These are phyloP conservation scores for Chlamydomonas incerta DNA, from an alignment of 139 green algal species.

Conservation along the genomic window DNA sequence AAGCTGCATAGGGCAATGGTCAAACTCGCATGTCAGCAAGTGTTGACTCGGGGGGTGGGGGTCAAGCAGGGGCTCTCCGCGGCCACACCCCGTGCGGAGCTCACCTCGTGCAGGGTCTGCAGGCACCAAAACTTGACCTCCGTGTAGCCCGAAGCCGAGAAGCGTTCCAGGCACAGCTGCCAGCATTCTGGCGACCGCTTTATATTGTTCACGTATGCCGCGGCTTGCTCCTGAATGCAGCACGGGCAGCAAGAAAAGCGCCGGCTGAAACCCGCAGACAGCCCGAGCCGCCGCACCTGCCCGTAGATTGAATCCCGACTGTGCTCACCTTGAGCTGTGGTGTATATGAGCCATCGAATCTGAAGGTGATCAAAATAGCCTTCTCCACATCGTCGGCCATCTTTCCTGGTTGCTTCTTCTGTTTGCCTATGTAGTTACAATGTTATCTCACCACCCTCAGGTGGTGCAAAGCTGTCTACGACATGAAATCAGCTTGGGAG, in stretches of 20 bases:
- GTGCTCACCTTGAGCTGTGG: constrained; percentile 46
- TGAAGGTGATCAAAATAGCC: constrained; percentile 91
- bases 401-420: background rate
- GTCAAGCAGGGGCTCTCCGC: background rate
- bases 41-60: no score
- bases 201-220: constrained; percentile 71
- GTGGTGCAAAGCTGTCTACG: background rate
- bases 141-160: constrained; percentile 68
- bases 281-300: no score
- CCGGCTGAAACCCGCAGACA: no score
- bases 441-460: background rate
- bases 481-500: background rate
- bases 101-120: constrained; percentile 89
- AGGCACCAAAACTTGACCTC: constrained; percentile 99
- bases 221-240: constrained; percentile 71
- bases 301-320: background rate
- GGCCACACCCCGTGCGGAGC: no score
- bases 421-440: background rate
- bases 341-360: constrained; percentile 74
- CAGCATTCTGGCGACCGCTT: constrained; percentile 73
- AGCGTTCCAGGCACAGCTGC: constrained; percentile 84
- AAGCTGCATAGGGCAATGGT: constrained; percentile 28
- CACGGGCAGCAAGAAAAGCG: background rate
- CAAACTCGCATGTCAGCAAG: background rate
- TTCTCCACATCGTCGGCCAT: constrained; percentile 91